Evolutionary conservation across 768 basidiomycete genomes (phyloP).

Genomic region (Scleroderma bovista): DNA sequence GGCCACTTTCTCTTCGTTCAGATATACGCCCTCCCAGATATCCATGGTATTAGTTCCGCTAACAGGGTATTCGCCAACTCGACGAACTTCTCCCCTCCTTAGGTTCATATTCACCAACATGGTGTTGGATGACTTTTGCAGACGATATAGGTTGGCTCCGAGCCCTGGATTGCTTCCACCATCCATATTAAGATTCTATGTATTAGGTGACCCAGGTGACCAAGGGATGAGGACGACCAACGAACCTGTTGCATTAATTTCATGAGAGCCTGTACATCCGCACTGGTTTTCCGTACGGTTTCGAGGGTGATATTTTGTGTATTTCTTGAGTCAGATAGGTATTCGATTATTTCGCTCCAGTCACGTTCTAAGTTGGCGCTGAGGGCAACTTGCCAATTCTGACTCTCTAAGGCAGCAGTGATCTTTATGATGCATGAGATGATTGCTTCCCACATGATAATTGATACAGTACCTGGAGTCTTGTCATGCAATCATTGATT

Average conservation of each 20-base stretch:
- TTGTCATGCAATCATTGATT: conserved; percentile 41
- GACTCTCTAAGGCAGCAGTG: conserved; percentile 40
- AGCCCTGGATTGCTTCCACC: conserved; percentile 35
- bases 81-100: conserved; percentile 45
- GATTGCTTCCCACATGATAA: not conserved
- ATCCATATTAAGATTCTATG: conserved; percentile 17
- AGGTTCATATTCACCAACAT: conserved; percentile 49
- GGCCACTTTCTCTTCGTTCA: conserved; percentile 49
- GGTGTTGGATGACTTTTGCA: conserved; percentile 42
- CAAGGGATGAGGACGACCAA: not conserved
- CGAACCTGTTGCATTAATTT: conserved; percentile 44
- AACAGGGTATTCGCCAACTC: conserved; percentile 44
- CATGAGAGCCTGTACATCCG: conserved; percentile 40
- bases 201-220: too few species aligned
- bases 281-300: conserved; percentile 28
- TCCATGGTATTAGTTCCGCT: conserved; percentile 50
- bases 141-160: conserved; percentile 42
- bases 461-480: conserved; percentile 40
- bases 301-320: conserved; percentile 32
- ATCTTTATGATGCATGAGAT: conserved; percentile 29
- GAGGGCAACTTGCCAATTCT: conserved; percentile 45
- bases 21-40: conserved; percentile 51
- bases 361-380: conserved; percentile 35
- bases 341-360: conserved; percentile 37
- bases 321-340: conserved; percentile 41